These are phyloP conservation scores for Trichoderma atrobrunneum DNA, from an alignment of 2,329 filamentous ascomycete genomes.

Conservation along the genomic window DNA sequence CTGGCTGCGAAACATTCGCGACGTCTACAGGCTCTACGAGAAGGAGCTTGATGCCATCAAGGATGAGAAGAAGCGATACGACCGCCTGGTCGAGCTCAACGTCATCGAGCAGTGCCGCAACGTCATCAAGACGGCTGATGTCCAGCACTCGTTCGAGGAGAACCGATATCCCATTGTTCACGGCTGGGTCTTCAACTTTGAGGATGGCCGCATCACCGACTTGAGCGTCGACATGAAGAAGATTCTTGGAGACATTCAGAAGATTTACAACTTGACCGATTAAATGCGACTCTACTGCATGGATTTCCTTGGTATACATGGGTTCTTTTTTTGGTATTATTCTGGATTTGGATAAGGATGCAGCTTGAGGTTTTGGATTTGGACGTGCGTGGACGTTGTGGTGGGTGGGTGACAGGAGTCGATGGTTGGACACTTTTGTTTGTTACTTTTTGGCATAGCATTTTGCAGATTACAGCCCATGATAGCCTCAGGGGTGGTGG, in stretches of 20 bases:
- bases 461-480: neutral
- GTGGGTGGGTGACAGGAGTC: neutral
- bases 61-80: constrained; percentile 58
- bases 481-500: neutral
- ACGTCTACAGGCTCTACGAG: constrained; percentile 71
- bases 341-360: neutral
- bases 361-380: neutral
- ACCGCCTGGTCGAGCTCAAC: constrained; percentile 79
- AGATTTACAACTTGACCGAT: constrained; percentile 59
- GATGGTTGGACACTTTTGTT: neutral
- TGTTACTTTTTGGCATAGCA: neutral
- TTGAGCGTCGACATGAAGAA: constrained; percentile 60
- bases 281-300: constrained; percentile 21
- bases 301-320: neutral
- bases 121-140: constrained; percentile 73
- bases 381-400: neutral
- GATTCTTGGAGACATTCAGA: constrained; percentile 56
- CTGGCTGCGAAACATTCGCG: constrained; percentile 71
- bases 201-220: constrained; percentile 64
- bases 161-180: constrained; percentile 68
- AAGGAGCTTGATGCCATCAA: constrained; percentile 63
- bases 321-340: neutral
- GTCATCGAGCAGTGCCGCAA: constrained; percentile 75
- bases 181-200: constrained; percentile 70
- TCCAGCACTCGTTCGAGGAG: constrained; percentile 67